A percentile compares a stretch with the other conserved stretches of the same genome.
Evolutionary conservation across 495 filamentous ascomycete genomes (phyloP).

Genomic region (Pseudotulostoma volvatum): DNA sequence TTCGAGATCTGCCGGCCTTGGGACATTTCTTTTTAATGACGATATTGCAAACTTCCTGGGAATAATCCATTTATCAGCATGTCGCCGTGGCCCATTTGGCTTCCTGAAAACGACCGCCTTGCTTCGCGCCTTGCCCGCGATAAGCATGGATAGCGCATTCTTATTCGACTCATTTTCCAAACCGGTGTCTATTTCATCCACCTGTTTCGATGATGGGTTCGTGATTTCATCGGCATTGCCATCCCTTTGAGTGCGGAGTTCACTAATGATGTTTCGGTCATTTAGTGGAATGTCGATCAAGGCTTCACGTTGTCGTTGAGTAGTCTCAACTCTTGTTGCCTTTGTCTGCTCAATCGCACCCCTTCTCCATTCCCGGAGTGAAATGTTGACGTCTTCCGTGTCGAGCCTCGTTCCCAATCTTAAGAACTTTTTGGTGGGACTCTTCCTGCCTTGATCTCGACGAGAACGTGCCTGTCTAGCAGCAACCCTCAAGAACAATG

Average conservation of each 20-base stretch:
- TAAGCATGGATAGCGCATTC: background rate
- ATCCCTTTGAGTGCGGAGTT: slow-evolving; percentile 2
- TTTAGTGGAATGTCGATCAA: slow-evolving; percentile 9
- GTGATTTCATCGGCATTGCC: slow-evolving; percentile 1
- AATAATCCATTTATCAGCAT: slow-evolving; percentile 22
- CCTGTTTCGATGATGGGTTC: background rate
- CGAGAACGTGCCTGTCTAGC: slow-evolving; percentile 48
- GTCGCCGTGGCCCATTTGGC: slow-evolving; percentile 8
- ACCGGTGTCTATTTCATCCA: background rate
- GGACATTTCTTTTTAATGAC: slow-evolving; percentile 18
- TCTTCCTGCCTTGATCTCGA: slow-evolving; percentile 49
- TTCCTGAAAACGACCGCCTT: background rate
- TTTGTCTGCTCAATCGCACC: slow-evolving; percentile 43
- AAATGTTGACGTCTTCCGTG: slow-evolving; percentile 53
- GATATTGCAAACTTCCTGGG: slow-evolving; percentile 19
- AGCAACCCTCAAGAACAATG: slow-evolving; percentile 66
- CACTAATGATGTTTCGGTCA: slow-evolving; percentile 2
- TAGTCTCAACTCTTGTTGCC: slow-evolving; percentile 9
- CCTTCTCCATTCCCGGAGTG: slow-evolving; percentile 58
- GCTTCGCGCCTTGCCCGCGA: background rate
- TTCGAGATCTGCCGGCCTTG: slow-evolving; percentile 26
- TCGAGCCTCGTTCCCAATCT: slow-evolving; percentile 53
- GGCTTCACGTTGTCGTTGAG: slow-evolving; percentile 11
- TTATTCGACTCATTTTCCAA: background rate
- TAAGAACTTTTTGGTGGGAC: slow-evolving; percentile 60